Base-by-base conservation (phyloP, 257 asterid genomes). In the Penstemon davidsonii region DNA sequence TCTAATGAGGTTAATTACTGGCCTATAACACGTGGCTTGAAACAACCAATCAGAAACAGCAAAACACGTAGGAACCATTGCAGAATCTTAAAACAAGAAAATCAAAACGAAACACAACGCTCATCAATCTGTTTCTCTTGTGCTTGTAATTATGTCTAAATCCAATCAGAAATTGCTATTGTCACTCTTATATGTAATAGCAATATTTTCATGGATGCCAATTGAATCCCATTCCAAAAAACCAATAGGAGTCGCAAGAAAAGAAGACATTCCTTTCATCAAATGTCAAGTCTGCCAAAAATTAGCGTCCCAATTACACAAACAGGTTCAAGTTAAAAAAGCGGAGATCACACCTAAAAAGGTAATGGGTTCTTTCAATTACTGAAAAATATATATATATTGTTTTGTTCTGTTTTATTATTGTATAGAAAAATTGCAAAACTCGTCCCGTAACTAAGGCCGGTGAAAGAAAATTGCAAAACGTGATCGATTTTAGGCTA, bases 231-330 rank as follows among this genome's bases (percentile, higher is more conserved):
- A 76, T 15, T 57, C 96, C 60, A 88, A 88, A 85, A 90, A 90
- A 74, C 84, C 85, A 60, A 81, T 62, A 4, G 97, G 88, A 45
- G 71, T 76, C 15, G 93, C 96, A 7, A 83, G 99, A 78, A 94
- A 87, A 80, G 93, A 91, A 77, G 97, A 91, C 77, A 79, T 94
- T 18, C 97, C 96, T 0, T 94, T 55, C 65, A 88, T 90, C n/a
- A 84, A 85, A 78, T 91, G 96, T 55, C 89, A 87, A 76, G 96
- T 91, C 37, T 91, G 96, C 73, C 83, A 88, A 70, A 85, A 75
- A 77, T 70, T 94, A 70, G 95, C 96, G n/a, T 65, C 82, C 52
- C 91, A 87, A 60, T 51, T 90, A 18, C 73, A 78, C 84, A 79
- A 69, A 50, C 96, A 91, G 73, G 96, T 88, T 50, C 88, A 83